phyloP scores from a whole-genome alignment of 164 flowering plant species.

The Aristolochia californica region DNA sequence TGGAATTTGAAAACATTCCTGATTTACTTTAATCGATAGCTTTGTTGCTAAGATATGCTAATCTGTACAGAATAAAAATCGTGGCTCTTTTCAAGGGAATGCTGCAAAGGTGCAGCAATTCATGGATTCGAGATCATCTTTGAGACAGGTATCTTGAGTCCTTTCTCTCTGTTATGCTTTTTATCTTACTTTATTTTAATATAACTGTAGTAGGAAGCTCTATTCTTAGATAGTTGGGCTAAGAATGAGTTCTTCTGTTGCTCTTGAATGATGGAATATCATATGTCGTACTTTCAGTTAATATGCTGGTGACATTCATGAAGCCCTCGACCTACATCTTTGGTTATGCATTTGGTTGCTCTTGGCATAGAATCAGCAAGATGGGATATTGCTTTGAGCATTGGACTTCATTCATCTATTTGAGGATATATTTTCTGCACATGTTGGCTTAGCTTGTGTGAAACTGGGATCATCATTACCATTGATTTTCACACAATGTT shows the following conservation, averaged over 20 bases:
- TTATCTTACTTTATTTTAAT: not conserved
- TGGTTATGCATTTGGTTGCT: conserved; percentile 1
- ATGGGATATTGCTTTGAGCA: too few relatives aligned
- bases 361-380: too few relatives aligned
- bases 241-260: too few relatives aligned
- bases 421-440: too few relatives aligned
- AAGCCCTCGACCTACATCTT: not conserved
- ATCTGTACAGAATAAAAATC: conserved; percentile 35
- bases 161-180: not conserved
- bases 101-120: conserved; percentile 38
- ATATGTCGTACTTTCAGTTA: too few relatives aligned
- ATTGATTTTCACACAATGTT: too few relatives aligned
- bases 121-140: conserved; percentile 59
- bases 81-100: conserved; percentile 31
- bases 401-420: too few relatives aligned
- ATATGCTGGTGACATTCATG: not conserved
- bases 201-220: not conserved
- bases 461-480: too few relatives aligned
- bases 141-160: conserved; percentile 62
- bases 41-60: not conserved
- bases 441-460: too few relatives aligned
- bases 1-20: too few relatives aligned
- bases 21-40: too few relatives aligned
- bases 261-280: too few relatives aligned
- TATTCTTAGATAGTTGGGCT: not conserved